These are phyloP conservation scores for Daucus carota DNA, from an alignment of 129 eudicot genomes.

Conservation along the genomic window DH1_v3.0 NC_030385.2:21243001-21243500, in stretches of 20 bases:
- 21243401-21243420: conserved; percentile 21
- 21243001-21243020: background rate
- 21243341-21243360: conserved; percentile 19
- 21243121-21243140: conserved; percentile 5
- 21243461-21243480: conserved; percentile 75
- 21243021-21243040: background rate
- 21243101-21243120: background rate
- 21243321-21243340: conserved; percentile 16
- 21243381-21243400: conserved; percentile 21
- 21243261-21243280: conserved; percentile 84
- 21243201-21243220: conserved; percentile 24
- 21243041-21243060: background rate
- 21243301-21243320: conserved; percentile 35
- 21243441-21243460: conserved; percentile 88
- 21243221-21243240: conserved; percentile 56
- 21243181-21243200: background rate
- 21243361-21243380: conserved; percentile 11
- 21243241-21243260: conserved; percentile 56
- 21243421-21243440: conserved; percentile 34
- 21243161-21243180: background rate
- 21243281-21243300: conserved; percentile 35
- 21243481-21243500: conserved; percentile 79
- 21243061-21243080: background rate
- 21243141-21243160: background rate
- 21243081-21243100: background rate